phyloP scores from a whole-genome alignment of 805 yeast species.

The Debaryomyces maramus region DNA sequence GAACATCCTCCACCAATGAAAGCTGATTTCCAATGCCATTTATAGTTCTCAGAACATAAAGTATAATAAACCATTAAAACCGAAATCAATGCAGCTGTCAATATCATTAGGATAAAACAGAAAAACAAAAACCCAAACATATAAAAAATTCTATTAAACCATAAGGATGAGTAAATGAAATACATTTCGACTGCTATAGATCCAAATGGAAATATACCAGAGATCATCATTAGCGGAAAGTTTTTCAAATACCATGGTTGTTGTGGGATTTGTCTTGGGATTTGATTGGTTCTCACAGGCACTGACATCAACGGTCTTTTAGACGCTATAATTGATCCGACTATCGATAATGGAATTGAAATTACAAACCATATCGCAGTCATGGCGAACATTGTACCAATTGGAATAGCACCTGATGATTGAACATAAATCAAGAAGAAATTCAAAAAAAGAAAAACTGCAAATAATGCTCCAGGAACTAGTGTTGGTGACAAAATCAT shows the following conservation, averaged over 20 bases:
- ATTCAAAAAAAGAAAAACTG: conserved; percentile 67
- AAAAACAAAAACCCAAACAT: conserved; percentile 97
- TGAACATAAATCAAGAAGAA: conserved; percentile 74
- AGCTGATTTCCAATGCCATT: conserved; percentile 96
- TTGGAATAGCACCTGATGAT: conserved; percentile 94
- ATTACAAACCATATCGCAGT: conserved; percentile 81
- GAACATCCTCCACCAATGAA: conserved; percentile 89
- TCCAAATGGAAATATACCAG: conserved; percentile 94
- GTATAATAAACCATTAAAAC: conserved; percentile 79
- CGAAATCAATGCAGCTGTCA: conserved; percentile 80
- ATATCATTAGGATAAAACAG: conserved; percentile 77
- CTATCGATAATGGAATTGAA: conserved; percentile 79
- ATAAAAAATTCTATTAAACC: conserved; percentile 92
- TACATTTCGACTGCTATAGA: conserved; percentile 93
- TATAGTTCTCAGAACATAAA: conserved; percentile 86
- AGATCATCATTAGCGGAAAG: conserved; percentile 63
- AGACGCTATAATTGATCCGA: conserved; percentile 80
- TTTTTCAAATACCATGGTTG: conserved; percentile 84
- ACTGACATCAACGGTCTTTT: conserved; percentile 56
- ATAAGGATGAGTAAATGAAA: conserved; percentile 83
- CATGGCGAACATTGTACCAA: conserved; percentile 83
- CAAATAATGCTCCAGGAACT: conserved; percentile 79
- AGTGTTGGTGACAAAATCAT: conserved; percentile 77
- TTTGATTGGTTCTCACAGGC: conserved; percentile 92
- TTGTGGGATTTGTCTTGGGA: conserved; percentile 91